A percentile compares a stretch with the other conserved stretches of the same genome.
Evolutionary conservation across 1,284 basidiomycete species (phyloP).

Genomic region (Pseudozyma sp.): DNA sequence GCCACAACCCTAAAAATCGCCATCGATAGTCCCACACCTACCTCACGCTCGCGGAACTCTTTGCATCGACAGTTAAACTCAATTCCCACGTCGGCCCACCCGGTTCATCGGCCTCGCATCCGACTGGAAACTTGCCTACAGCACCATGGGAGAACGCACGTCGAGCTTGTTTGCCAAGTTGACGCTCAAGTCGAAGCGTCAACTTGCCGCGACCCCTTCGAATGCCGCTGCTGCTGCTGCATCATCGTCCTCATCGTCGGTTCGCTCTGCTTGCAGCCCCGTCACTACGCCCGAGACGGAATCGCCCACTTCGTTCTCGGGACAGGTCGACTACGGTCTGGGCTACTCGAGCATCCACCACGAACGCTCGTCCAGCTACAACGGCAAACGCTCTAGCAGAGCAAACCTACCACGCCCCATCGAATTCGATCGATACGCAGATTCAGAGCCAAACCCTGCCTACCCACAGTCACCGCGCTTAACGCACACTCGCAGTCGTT

Average conservation of each 20-base stretch:
- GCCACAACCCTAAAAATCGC: too few relatives aligned
- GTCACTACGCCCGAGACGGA: slow-evolving; percentile 12
- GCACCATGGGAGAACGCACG: slow-evolving; percentile 28
- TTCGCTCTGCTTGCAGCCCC: slow-evolving; percentile 8
- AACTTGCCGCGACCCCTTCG: neutral
- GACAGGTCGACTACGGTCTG: slow-evolving; percentile 28
- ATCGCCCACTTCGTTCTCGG: slow-evolving; percentile 18
- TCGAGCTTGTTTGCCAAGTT: slow-evolving; percentile 35
- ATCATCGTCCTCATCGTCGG: slow-evolving; percentile 8
- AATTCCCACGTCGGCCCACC: neutral
- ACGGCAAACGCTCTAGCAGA: slow-evolving; percentile 18
- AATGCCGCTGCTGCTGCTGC: neutral
- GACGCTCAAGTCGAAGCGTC: slow-evolving; percentile 24
- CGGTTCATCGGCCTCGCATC: neutral
- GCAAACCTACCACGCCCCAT: slow-evolving; percentile 1
- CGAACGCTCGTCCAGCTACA: slow-evolving; percentile 11
- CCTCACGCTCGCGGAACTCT: too few relatives aligned
- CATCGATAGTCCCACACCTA: too few relatives aligned
- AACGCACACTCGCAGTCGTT: slow-evolving; percentile 6
- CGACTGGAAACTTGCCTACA: too few relatives aligned
- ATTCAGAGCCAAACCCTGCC: slow-evolving; percentile 18
- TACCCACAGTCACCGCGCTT: neutral
- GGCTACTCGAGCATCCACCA: slow-evolving; percentile 51
- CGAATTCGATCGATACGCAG: slow-evolving; percentile 29
- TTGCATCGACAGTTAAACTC: neutral